Evolutionary conservation across 495 filamentous ascomycete species (phyloP).

Genomic region (Aspergillus avenaceus): DNA sequence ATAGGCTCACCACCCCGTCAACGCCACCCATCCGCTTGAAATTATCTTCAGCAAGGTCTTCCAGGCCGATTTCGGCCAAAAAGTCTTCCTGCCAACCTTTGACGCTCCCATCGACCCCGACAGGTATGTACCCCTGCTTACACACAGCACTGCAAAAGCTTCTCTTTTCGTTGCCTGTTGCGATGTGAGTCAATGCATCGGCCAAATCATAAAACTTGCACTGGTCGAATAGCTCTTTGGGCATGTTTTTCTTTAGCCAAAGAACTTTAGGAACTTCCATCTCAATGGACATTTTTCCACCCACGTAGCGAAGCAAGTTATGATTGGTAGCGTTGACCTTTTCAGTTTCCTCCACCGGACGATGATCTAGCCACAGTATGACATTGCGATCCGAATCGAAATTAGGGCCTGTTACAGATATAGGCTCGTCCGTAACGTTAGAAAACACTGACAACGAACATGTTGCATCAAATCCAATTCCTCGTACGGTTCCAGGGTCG

Average conservation of each 20-base stretch:
- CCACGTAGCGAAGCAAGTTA: conserved; percentile 91
- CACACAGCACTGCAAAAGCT: conserved; percentile 93
- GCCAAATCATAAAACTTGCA: conserved; percentile 96
- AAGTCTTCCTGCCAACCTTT: conserved; percentile 99
- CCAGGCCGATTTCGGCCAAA: conserved; percentile 73
- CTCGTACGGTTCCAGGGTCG: conserved; percentile 65
- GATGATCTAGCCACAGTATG: conserved; percentile 89
- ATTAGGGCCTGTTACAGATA: conserved; percentile 81
- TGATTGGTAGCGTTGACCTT: conserved; percentile 90
- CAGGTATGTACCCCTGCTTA: conserved; percentile 92
- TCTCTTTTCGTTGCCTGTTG: conserved; percentile 87
- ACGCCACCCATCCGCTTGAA: conserved; percentile 92
- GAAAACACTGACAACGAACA: conserved; percentile 92
- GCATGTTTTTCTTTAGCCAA: conserved; percentile 98
- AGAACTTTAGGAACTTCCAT: conserved; percentile 98
- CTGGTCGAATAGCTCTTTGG: conserved; percentile 77
- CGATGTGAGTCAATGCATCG: conserved; percentile 91
- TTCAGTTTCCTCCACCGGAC: conserved; percentile 81
- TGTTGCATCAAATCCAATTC: conserved; percentile 95
- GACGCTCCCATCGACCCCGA: conserved; percentile 93
- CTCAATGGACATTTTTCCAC: conserved; percentile 95
- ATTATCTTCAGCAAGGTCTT: conserved; percentile 75
- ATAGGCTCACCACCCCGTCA: conserved; percentile 80
- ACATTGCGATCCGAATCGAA: conserved; percentile 87
- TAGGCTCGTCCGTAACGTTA: conserved; percentile 81